Evolutionary conservation across 768 basidiomycete genomes (phyloP).

Genomic region (Pulveroboletus ravenelii): DNA sequence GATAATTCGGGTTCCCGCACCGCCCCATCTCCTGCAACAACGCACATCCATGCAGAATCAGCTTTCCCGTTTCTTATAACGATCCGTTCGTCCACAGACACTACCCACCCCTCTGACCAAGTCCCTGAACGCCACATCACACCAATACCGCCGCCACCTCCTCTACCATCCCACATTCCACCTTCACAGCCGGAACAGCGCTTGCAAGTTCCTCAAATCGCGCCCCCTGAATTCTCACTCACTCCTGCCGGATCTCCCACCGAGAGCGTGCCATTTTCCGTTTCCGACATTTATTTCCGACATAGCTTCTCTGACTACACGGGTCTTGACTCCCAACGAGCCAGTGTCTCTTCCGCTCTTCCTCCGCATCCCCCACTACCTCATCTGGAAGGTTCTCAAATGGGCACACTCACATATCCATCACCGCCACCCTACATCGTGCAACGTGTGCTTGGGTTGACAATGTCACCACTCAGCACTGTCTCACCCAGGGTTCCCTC

Average conservation of each 20-base stretch:
- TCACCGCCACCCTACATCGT: constrained; percentile 30
- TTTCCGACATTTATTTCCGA: constrained; percentile 50
- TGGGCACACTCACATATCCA: constrained; percentile 8
- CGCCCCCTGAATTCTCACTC: constrained; percentile 25
- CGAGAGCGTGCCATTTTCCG: constrained; percentile 52
- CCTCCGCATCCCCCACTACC: constrained; percentile 43
- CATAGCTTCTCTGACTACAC: constrained; percentile 34
- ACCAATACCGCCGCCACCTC: constrained; percentile 5
- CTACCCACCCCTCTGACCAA: constrained; percentile 15
- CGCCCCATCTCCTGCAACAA: constrained; percentile 18
- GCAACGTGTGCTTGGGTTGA: constrained; percentile 29
- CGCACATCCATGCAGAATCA: constrained; percentile 23
- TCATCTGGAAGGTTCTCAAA: constrained; percentile 18
- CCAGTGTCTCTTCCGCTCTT: constrained; percentile 33
- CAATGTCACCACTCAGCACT: constrained; percentile 20
- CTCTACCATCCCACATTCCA: constrained; percentile 14
- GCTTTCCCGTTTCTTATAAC: constrained; percentile 44
- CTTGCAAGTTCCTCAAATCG: constrained; percentile 22
- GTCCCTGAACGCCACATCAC: constrained; percentile 16
- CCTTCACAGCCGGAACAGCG: constrained; percentile 15
- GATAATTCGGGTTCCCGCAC: constrained; percentile 18
- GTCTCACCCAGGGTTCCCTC: constrained; percentile 1
- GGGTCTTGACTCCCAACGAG: constrained; percentile 30
- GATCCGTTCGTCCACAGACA: constrained; percentile 40
- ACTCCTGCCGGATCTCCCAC: constrained; percentile 45